Evolutionary conservation across 768 basidiomycete species (phyloP), one percentile per base, ranked within the genome.

Genomic region (Botryobasidium botryosum): DNA sequence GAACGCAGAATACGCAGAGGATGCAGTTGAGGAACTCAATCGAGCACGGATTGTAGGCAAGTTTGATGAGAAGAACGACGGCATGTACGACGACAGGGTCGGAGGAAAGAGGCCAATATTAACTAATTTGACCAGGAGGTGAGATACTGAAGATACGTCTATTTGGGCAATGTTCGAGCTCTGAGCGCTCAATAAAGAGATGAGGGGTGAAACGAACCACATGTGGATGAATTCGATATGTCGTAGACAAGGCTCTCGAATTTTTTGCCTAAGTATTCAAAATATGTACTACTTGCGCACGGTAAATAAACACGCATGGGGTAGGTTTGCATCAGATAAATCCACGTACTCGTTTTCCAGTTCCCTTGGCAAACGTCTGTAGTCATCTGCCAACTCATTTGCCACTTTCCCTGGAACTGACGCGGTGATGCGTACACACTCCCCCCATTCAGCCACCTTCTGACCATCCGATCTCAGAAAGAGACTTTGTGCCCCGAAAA

Each of bases 91-190:
- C 21, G 25, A 29, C 15, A 20, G 35, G 5, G 59, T 58, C 5
- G 74, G 71, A 12, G 79, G 78, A 52, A 84, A 80, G 15, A 75
- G 57, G 7, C 83, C 77, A 32, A 77, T 56, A 45, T 74, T 75
- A 20, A 75, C 74, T 21, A 85, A 68, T 61, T 80, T 83, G 21
- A 65, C 63, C 26, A 83, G 53, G 6, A 85, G 65, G 50, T 70
- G 75, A 3, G 64, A 60, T 6, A 81, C 35, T 18, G 69, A 67
- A 13, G 60, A 54, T 27, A 63, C 50, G 35, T 63, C 57, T 36
- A 48, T 50, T 50, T 26, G 47, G 44, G n/a, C 13, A n/a, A n/a
- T 36, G 27, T 35, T 23, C 12, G 35, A 26, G 25, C 40, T n/a
- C 31, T 43, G 35, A 44, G 31, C 35, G 26, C 32, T n/a, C n/a